These are phyloP conservation scores for Paratinospora sagittata DNA, from an alignment of 164 flowering plant species.

Conservation along the genomic window DNA sequence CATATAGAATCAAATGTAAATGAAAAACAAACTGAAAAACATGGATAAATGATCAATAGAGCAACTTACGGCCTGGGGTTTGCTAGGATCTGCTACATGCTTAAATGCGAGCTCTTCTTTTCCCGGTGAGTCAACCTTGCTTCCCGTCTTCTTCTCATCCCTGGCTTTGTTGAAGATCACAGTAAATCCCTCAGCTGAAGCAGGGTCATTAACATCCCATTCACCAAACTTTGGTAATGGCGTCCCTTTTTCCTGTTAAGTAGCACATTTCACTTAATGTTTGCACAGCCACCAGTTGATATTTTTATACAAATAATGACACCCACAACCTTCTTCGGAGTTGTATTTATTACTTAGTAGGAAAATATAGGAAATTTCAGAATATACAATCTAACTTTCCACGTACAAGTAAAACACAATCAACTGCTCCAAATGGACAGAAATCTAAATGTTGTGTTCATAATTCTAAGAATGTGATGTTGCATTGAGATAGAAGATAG, in stretches of 20 bases:
- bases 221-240: constrained; percentile 96
- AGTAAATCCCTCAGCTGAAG: constrained; percentile 93
- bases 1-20: not conserved
- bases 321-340: too few relatives aligned
- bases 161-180: constrained; percentile 92
- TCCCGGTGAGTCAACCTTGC: constrained; percentile 65
- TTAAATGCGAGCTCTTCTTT: constrained; percentile 40
- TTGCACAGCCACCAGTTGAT: not conserved
- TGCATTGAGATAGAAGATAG: too few relatives aligned
- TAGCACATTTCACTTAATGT: not conserved
- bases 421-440: too few relatives aligned
- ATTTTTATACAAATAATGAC: too few relatives aligned
- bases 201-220: constrained; percentile 96
- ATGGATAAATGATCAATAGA: constrained; percentile 1
- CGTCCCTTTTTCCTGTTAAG: constrained; percentile 59
- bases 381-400: too few relatives aligned
- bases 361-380: too few relatives aligned
- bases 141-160: constrained; percentile 90
- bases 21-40: not conserved
- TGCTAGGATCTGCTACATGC: constrained; percentile 42
- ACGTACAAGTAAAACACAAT: too few relatives aligned
- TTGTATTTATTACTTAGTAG: too few relatives aligned
- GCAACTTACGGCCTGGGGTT: constrained; percentile 61
- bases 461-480: too few relatives aligned
- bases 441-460: too few relatives aligned